Base-by-base conservation (phyloP, 768 basidiomycete species). In the Panaeolus papilionaceus region DNA sequence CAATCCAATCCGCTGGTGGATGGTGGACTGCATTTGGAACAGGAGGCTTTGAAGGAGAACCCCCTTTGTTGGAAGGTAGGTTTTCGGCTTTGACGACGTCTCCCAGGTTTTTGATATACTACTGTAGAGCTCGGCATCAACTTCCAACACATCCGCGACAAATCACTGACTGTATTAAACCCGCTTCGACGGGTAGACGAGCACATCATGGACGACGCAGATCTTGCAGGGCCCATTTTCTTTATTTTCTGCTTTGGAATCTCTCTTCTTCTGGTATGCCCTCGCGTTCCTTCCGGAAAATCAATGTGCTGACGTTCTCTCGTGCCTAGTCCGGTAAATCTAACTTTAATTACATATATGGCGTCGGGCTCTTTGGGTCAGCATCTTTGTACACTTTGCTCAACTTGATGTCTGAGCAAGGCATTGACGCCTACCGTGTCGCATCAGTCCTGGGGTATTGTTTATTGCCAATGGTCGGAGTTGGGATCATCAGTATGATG, bases 1-100 rank as follows among this genome's bases (percentile, higher is more conserved):
- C 85, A 75, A 94, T 96, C 47, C 90, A 93, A 73, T 76, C 85
- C 3, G 80, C 83, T 23, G 92, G 92, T 2, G 86, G 88, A 18
- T 98, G 96, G 96, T 96, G 95, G 93, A 93, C 93, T 28, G 96
- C 96, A 39, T 97, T 98, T 81, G 95, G 96, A 38, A 95, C 95
- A 1, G 95, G 95, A 63, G 96, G 95, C 12, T 89, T 97, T 67
- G 96, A 98, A 76, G 97, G 96, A 38, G 98, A 99, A 75, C 94
- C 95, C 62, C 96, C 97, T 40, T 80, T 99, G 74, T 86, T 99
- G 64, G 90, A 99, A 88, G 97, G 97, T 95, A 71, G 72, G 84
- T 79, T 44, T 65, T 39, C 23, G 14, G 64, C 2, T 44, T 38
- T 54, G 40, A 49, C 11, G 39, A 38, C 40, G 33, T 65, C 64